Evolutionary conservation across 129 eudicot genomes (phyloP).

Genomic region (Flaveria ramosissima): DNA sequence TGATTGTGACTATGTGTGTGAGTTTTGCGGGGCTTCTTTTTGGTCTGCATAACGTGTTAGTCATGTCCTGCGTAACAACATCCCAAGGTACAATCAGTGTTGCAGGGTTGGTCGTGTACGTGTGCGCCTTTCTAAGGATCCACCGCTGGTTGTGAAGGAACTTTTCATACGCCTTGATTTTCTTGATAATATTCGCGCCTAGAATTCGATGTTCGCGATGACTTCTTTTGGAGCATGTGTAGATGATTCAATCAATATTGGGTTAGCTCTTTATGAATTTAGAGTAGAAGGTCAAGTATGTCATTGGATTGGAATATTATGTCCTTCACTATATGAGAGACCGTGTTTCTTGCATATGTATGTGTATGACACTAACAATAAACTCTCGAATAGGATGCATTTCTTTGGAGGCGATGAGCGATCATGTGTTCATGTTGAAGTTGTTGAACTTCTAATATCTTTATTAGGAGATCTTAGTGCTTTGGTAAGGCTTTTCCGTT

Average conservation of each 20-base stretch:
- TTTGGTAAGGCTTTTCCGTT: background rate
- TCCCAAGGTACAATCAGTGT: background rate
- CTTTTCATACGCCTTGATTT: background rate
- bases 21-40: no score
- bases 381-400: background rate
- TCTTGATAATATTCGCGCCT: background rate
- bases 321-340: background rate
- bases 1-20: no score
- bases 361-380: background rate
- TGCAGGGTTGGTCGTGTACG: background rate
- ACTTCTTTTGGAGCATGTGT: background rate
- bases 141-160: background rate
- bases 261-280: background rate
- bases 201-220: background rate
- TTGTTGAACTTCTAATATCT: background rate
- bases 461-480: background rate
- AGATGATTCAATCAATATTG: background rate
- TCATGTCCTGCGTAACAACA: no score
- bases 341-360: slow-evolving; percentile 4
- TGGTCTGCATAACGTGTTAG: no score
- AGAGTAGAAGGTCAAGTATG: background rate
- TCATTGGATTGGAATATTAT: slow-evolving; percentile 11
- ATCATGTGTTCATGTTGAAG: background rate
- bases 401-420: background rate
- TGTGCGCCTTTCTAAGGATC: background rate